Conservation (phyloP, 2,329 filamentous ascomycete species). For the Dryadomyces quercivorus region DNA sequence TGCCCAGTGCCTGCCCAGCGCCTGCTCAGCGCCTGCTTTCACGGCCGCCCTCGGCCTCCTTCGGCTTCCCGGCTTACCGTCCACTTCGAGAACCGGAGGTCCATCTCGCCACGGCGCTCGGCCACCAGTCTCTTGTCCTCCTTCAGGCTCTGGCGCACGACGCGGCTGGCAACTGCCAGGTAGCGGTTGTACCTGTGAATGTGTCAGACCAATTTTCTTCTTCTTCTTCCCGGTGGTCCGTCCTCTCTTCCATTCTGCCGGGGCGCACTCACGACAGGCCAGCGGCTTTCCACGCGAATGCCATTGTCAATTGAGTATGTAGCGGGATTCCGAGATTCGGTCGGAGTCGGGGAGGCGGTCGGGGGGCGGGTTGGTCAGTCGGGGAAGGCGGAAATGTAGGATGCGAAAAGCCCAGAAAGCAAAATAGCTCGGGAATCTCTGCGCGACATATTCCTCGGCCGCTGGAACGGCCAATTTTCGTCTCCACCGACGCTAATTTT, state of each 20-base stretch:
- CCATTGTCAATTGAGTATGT: constrained; percentile 53
- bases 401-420: neutral
- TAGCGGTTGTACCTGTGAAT: constrained; percentile 92
- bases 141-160: constrained; percentile 93
- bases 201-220: constrained; percentile 2
- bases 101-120: constrained; percentile 82
- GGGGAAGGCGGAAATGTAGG: neutral
- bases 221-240: neutral
- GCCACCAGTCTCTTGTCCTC: constrained; percentile 79
- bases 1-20: too few relatives aligned
- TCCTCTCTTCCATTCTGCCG: constrained; percentile 1
- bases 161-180: constrained; percentile 86
- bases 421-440: constrained; percentile 6
- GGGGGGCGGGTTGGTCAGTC: neutral
- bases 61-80: too few relatives aligned
- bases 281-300: constrained; percentile 96
- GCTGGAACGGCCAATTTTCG: neutral
- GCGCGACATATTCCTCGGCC: constrained; percentile 8
- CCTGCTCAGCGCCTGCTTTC: too few relatives aligned
- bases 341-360: neutral
- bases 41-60: too few relatives aligned
- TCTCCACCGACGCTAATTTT: neutral
- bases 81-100: constrained; percentile 90
- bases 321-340: neutral
- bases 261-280: constrained; percentile 71